Conservation (phyloP, 768 basidiomycete species). For the Tubosaeta sp. region DNA sequence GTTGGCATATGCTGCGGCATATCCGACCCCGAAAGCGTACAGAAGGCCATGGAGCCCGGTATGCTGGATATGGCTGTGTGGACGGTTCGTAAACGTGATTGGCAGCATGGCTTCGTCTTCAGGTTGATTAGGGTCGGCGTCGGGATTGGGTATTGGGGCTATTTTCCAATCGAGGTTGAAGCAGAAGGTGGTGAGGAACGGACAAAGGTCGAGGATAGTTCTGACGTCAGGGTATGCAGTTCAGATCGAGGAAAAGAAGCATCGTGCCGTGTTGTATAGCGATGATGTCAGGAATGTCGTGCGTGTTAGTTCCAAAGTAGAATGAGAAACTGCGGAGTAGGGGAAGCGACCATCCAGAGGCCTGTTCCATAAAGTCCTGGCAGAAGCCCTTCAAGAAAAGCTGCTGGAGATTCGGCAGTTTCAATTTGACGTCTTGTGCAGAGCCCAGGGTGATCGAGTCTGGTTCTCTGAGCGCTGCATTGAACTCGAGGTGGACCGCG, state of each 20-base stretch:
- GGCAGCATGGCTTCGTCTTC: slow-evolving; percentile 31
- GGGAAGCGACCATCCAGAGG: slow-evolving; percentile 62
- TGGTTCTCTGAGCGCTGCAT: slow-evolving; percentile 25
- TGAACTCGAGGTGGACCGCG: slow-evolving; percentile 54
- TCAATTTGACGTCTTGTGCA: slow-evolving; percentile 51
- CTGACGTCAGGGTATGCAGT: slow-evolving; percentile 56
- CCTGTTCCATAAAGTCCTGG: slow-evolving; percentile 66
- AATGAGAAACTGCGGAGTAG: slow-evolving; percentile 54
- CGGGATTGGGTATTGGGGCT: slow-evolving; percentile 11
- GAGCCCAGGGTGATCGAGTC: slow-evolving; percentile 56
- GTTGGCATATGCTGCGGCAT: slow-evolving; percentile 40
- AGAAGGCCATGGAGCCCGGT: slow-evolving; percentile 68
- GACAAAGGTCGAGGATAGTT: slow-evolving; percentile 59
- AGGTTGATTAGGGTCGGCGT: slow-evolving; percentile 12
- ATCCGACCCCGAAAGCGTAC: slow-evolving; percentile 66
- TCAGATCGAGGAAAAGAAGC: slow-evolving; percentile 63
- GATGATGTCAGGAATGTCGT: slow-evolving; percentile 54
- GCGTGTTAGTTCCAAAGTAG: slow-evolving; percentile 34
- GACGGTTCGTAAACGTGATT: slow-evolving; percentile 41
- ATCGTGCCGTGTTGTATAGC: slow-evolving; percentile 47
- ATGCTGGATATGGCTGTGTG: slow-evolving; percentile 53
- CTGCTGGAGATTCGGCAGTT: slow-evolving; percentile 54
- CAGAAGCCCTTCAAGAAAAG: slow-evolving; percentile 59
- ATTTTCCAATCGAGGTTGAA: slow-evolving; percentile 78
- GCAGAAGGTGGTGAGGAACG: slow-evolving; percentile 53